Percentiles rank a stretch among this genome's conserved stretches.
These are phyloP conservation scores for Saturnispora silvae DNA, from an alignment of 805 yeast species.

Conservation along the genomic window DNA sequence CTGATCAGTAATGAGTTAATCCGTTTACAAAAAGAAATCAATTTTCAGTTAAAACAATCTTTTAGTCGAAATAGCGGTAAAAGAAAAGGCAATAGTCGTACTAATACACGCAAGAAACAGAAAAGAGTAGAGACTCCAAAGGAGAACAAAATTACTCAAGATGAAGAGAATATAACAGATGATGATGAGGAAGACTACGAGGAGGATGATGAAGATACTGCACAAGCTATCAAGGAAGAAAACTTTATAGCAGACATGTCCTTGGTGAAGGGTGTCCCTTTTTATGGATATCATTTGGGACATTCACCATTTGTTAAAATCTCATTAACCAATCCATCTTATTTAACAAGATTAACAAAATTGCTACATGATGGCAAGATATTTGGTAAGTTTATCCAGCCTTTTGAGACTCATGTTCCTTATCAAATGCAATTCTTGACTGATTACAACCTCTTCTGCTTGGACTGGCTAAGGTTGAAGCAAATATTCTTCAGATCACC, in stretches of 20 bases:
- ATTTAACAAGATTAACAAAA: constrained; percentile 42
- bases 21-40: constrained; percentile 11
- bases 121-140: too few relatives aligned
- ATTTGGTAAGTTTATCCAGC: constrained; percentile 31
- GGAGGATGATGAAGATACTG: constrained; percentile 7
- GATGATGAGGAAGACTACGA: constrained; percentile 14
- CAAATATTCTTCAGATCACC: constrained; percentile 50
- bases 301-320: constrained; percentile 59
- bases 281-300: constrained; percentile 74
- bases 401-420: constrained; percentile 77
- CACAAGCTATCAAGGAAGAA: background rate
- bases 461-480: constrained; percentile 57
- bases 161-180: constrained; percentile 2
- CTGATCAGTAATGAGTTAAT: constrained; percentile 20
- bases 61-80: constrained; percentile 19
- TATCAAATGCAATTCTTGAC: constrained; percentile 63
- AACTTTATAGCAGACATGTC: constrained; percentile 47
- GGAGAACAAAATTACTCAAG: background rate
- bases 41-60: constrained; percentile 27
- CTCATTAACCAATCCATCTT: constrained; percentile 51
- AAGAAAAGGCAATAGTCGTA: background rate
- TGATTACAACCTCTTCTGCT: constrained; percentile 78
- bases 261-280: constrained; percentile 64
- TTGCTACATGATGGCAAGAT: constrained; percentile 36
- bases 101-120: background rate